Evolutionary conservation across 2,329 filamentous ascomycete genomes (phyloP), one percentile per base, ranked within the genome.

Genomic region (Cytospora leucostoma): DNA sequence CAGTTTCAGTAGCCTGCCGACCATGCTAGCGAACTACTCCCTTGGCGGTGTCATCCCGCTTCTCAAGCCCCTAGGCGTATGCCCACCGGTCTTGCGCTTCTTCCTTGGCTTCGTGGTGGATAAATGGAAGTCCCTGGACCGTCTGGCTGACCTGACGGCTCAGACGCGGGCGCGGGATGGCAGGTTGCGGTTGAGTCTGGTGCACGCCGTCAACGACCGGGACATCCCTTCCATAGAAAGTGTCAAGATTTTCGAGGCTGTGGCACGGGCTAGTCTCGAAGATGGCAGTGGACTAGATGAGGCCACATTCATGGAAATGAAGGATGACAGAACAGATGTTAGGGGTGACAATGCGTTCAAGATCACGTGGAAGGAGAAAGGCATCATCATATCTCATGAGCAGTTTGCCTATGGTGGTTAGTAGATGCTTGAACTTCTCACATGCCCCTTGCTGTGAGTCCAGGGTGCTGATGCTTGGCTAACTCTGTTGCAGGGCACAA

Each of bases 171-270:
- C 67, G 65, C 79, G 78, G 70, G 64, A 60, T 1, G 73, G 74
- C 5, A 65, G 67, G 71, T 67, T 95, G 11, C 82, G 88, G 27
- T 77, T 97, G 21, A 87, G 84, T 51, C 78, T 97, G 50, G 77
- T 98, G 3, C 94, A 97, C 70, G 91, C 93, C 17, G 82, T 84
- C 60, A 86, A 97, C 71, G 94, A 98, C 73, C 78, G 79, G 64
- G 92, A 97, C 69, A 97, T 98, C 65, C 88, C 91, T 0, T 94
- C 86, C 77, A 82, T 78, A 1, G 88, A 93, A 71, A 86, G 87
- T 51, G 83, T 88, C 68, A 80, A 79, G 67, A 75, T 91, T 1
- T 92, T 91, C 71, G 77, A 77, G 35, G 80, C 83, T 0, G 84
- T 87, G 0, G 84, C 84, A 2, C 81, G 80, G 59, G 83, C 84